Evolutionary conservation across 2,329 filamentous ascomycete species (phyloP).

Genomic region (Pseudogymnoascus sp.): DNA sequence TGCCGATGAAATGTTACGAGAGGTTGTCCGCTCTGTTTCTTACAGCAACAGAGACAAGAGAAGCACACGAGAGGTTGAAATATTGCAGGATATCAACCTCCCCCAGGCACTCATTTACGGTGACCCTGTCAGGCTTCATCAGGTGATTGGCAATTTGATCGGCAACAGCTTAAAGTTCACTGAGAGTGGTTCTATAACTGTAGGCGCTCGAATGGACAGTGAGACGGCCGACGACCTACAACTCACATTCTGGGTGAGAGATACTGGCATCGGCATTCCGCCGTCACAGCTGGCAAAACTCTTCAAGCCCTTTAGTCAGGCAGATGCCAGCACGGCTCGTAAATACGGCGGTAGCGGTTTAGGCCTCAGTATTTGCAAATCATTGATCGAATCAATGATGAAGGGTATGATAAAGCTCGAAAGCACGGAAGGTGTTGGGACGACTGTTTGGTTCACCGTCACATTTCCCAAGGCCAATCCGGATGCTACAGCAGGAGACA

Average conservation of each 20-base stretch:
- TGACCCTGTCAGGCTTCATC: constrained; percentile 57
- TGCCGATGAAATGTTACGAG: constrained; percentile 53
- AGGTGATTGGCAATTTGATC: constrained; percentile 72
- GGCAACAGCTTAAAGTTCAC: constrained; percentile 95
- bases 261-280: constrained; percentile 87
- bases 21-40: constrained; percentile 56
- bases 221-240: constrained; percentile 63
- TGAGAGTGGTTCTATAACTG: constrained; percentile 74
- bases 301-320: constrained; percentile 88
- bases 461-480: constrained; percentile 73
- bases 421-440: constrained; percentile 63
- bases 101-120: constrained; percentile 59
- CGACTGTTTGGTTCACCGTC: constrained; percentile 68
- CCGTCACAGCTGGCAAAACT: constrained; percentile 73
- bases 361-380: constrained; percentile 89
- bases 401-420: constrained; percentile 76
- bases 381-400: constrained; percentile 86
- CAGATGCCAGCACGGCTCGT: constrained; percentile 79
- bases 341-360: constrained; percentile 90
- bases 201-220: constrained; percentile 62
- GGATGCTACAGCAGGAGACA: constrained; percentile 49
- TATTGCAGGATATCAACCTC: constrained; percentile 61
- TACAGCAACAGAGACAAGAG: constrained; percentile 58
- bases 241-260: constrained; percentile 75
- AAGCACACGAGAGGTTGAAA: constrained; percentile 52